Percentiles rank a stretch among this genome's conserved stretches.
Conservation (phyloP, 2,329 filamentous ascomycete genomes). For the Fusarium chlamydosporum region DNA sequence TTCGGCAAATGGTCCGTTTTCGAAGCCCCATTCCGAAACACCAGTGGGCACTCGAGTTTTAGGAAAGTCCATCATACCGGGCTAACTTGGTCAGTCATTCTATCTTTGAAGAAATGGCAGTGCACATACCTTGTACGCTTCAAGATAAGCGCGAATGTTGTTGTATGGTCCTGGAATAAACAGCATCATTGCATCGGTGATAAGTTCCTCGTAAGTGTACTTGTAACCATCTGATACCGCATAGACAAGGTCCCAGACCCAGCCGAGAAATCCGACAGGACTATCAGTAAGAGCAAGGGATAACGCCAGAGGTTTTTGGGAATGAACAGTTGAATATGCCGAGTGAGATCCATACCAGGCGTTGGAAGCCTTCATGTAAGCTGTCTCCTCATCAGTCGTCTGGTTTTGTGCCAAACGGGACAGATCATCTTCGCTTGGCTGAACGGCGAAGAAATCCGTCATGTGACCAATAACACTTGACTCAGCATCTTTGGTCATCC, state of each 20-base stretch:
- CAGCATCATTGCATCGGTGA: slow-evolving; percentile 31
- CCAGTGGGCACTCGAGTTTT: slow-evolving; percentile 1
- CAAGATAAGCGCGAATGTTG: slow-evolving; percentile 14
- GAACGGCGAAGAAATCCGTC: slow-evolving; percentile 2
- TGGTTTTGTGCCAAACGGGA: slow-evolving; percentile 2
- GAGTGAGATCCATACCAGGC: slow-evolving; percentile 19
- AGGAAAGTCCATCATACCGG: background rate
- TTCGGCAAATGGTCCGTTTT: background rate
- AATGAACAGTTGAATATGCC: slow-evolving; percentile 1
- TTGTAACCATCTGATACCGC: slow-evolving; percentile 18
- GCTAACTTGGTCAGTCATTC: background rate
- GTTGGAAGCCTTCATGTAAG: slow-evolving; percentile 8
- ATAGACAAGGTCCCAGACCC: slow-evolving; percentile 30
- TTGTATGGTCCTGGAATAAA: slow-evolving; percentile 35
- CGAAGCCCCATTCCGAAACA: background rate
- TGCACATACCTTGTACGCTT: background rate
- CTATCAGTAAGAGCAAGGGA: slow-evolving; percentile 22
- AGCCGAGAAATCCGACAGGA: slow-evolving; percentile 22
- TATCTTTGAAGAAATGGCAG: fast-evolving
- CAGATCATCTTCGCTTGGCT: slow-evolving; percentile 13
- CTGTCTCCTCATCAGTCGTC: slow-evolving; percentile 11
- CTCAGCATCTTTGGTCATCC: background rate
- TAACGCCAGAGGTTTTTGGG: slow-evolving; percentile 11
- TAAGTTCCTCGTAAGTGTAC: slow-evolving; percentile 24
- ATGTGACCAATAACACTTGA: slow-evolving; percentile 8